Base-by-base conservation (phyloP, 83 land plant genomes). In the Isoetes engelmannii region DNA sequence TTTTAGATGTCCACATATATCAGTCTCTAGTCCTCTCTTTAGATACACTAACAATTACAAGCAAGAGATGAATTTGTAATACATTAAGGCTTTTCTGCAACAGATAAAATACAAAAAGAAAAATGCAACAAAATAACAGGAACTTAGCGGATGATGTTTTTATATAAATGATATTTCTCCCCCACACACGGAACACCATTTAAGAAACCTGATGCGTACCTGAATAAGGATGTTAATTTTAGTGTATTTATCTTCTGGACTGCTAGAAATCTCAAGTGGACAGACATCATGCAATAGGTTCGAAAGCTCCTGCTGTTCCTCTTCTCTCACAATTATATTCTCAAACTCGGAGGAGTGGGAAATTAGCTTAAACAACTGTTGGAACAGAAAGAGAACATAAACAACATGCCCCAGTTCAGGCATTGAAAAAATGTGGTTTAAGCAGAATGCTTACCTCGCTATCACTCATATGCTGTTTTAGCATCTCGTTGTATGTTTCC, bases 271-370 rank as follows among this genome's bases (percentile, higher is more conserved):
- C 64, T 95, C 90, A 20, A 88, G 56, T 51, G 99, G 99, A 73
- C 99, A 95, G 48, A 72, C 77, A 12, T 49, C 74, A 53, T 77
- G 85, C n/a, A 71, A 65, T 55, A 88, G 77, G 6, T 55, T 79
- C 73, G 92, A 87, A 21, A 95, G 70, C 69, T 95, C 99, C 66
- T 80, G 81, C 68, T 86, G 93, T 73, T 95, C 99, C 72, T 95
- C 99, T 57, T 95, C 99, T 69, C 99, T 81, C 13, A 95, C 91
- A 71, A 83, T 83, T 68, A 95, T 95, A 75, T 95, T 95, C 69
- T 88, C 93, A 84, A 95, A 95, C 70, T 95, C 99, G 61, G 99
- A 95, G 42, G 99, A 95, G 67, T 86, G 97, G 12, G 97, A 89
- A 46, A 95, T 87, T 88, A 95, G 88, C 70, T 86, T 83, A 73